phyloP scores from a whole-genome alignment of 2,329 filamentous ascomycete species.

The Neurospora crassa region DNA sequence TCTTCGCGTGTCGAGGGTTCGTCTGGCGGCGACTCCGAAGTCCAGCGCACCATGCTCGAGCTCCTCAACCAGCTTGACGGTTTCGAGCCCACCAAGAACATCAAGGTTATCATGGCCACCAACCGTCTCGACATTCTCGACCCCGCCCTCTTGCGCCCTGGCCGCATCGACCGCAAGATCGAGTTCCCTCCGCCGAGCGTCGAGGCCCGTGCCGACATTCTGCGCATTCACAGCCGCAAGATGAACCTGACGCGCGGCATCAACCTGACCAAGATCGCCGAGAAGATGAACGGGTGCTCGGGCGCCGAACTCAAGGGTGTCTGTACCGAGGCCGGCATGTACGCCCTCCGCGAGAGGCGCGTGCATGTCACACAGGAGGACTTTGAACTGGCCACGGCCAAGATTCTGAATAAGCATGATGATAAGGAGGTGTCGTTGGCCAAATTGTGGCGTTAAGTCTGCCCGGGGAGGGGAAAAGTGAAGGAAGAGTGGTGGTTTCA shows the following conservation, averaged over 20 bases:
- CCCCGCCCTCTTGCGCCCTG: slow-evolving; percentile 87
- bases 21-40: slow-evolving; percentile 91
- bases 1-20: slow-evolving; percentile 94
- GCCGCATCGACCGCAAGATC: slow-evolving; percentile 96
- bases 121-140: slow-evolving; percentile 97
- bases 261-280: slow-evolving; percentile 95
- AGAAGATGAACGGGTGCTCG: slow-evolving; percentile 99
- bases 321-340: slow-evolving; percentile 98
- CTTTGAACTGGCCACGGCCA: slow-evolving; percentile 95
- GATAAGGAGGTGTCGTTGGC: slow-evolving; percentile 91
- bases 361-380: slow-evolving; percentile 99
- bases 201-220: slow-evolving; percentile 92
- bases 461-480: neutral
- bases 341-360: slow-evolving; percentile 84
- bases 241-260: slow-evolving; percentile 98
- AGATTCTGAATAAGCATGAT: slow-evolving; percentile 99
- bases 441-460: slow-evolving; percentile 53
- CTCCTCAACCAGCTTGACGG: slow-evolving; percentile 96
- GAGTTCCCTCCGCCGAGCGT: slow-evolving; percentile 96
- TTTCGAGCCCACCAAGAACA: slow-evolving; percentile 98
- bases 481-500: neutral
- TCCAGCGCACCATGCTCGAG: slow-evolving; percentile 97
- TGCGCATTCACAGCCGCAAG: slow-evolving; percentile 92
- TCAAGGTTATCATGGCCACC: slow-evolving; percentile 99
- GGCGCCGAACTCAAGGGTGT: slow-evolving; percentile 98